Conservation (phyloP, 2,329 filamentous ascomycete genomes). For the Calonectria multiphialidica region DNA sequence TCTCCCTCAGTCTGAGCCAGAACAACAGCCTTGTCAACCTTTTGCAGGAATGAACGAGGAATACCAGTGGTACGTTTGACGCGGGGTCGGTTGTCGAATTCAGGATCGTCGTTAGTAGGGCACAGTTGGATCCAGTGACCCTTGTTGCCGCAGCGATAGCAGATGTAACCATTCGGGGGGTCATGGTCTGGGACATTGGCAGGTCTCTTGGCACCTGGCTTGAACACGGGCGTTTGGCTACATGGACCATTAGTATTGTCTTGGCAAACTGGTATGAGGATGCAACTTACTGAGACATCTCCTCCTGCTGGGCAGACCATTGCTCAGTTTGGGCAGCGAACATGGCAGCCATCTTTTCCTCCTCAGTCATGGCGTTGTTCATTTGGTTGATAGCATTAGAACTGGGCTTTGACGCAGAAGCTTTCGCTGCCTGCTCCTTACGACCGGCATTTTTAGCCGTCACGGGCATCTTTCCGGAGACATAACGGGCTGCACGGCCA, state of each 20-base stretch:
- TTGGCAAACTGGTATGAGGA: slow-evolving; percentile 6
- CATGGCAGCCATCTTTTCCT: slow-evolving; percentile 93
- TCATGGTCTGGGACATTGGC: slow-evolving; percentile 90
- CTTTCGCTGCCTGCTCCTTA: slow-evolving; percentile 72
- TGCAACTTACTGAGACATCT: slow-evolving; percentile 81
- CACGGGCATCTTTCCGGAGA: slow-evolving; percentile 94
- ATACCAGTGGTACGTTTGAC: slow-evolving; percentile 98
- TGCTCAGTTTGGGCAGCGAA: slow-evolving; percentile 90
- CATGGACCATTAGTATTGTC: slow-evolving; percentile 47
- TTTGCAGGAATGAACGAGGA: slow-evolving; percentile 93
- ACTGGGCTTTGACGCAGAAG: slow-evolving; percentile 65
- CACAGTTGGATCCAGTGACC: slow-evolving; percentile 99
- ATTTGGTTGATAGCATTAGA: slow-evolving; percentile 73
- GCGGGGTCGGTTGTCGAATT: slow-evolving; percentile 91
- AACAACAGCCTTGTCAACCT: slow-evolving; percentile 89
- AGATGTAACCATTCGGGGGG: slow-evolving; percentile 93
- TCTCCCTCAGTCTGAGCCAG: slow-evolving; percentile 79
- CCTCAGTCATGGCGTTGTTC: slow-evolving; percentile 87
- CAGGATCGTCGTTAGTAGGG: slow-evolving; percentile 97
- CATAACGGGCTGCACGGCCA: slow-evolving; percentile 92
- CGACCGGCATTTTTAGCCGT: slow-evolving; percentile 85
- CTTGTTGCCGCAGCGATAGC: slow-evolving; percentile 95
- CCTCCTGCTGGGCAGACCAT: slow-evolving; percentile 93
- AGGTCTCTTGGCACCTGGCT: slow-evolving; percentile 73
- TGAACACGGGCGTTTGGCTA: slow-evolving; percentile 73